A percentile compares a stretch with the other conserved stretches of the same genome.
phyloP scores from a whole-genome alignment of 352 stramenopile genomes.

The Phytophthora chlamydospora region DNA sequence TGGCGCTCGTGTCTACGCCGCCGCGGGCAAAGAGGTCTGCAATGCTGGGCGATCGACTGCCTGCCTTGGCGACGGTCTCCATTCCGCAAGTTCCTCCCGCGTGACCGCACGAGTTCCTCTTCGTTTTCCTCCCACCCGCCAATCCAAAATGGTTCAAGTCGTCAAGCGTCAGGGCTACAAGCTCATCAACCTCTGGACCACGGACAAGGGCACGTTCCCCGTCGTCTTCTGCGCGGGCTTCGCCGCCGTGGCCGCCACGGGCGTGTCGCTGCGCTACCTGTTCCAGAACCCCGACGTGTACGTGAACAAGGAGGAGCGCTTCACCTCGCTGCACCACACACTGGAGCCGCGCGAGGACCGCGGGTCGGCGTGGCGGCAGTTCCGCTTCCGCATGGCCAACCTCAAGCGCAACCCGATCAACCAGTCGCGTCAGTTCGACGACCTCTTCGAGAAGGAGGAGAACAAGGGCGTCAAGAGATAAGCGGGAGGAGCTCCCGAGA shows the following conservation, averaged over 20 bases:
- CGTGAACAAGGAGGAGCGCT: constrained; percentile 68
- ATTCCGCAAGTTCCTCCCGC: constrained; percentile 19
- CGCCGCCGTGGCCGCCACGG: constrained; percentile 40
- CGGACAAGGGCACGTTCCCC: constrained; percentile 64
- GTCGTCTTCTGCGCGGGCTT: constrained; percentile 54
- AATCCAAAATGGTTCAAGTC: constrained; percentile 25
- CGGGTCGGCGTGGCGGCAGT: constrained; percentile 57
- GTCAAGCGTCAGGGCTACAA: constrained; percentile 34
- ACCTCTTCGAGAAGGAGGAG: constrained; percentile 57
- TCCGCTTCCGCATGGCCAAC: constrained; percentile 73
- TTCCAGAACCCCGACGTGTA: constrained; percentile 68
- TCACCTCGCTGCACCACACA: constrained; percentile 50
- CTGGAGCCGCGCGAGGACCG: constrained; percentile 40
- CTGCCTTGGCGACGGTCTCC: not conserved
- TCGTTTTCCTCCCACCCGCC: not conserved
- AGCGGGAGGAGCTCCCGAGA: constrained; percentile 4
- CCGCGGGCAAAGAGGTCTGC: not conserved
- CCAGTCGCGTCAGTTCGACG: constrained; percentile 71
- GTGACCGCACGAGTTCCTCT: constrained; percentile 5
- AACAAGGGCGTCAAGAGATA: constrained; percentile 68
- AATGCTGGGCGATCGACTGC: too few relatives aligned
- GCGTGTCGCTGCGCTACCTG: constrained; percentile 50
- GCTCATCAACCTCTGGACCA: constrained; percentile 62
- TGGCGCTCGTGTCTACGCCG: constrained; percentile 19
- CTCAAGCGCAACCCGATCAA: constrained; percentile 74